Evolutionary conservation across 2,329 filamentous ascomycete genomes (phyloP), one percentile per base, ranked within the genome.

Genomic region (Rachicladosporium sp.): DNA sequence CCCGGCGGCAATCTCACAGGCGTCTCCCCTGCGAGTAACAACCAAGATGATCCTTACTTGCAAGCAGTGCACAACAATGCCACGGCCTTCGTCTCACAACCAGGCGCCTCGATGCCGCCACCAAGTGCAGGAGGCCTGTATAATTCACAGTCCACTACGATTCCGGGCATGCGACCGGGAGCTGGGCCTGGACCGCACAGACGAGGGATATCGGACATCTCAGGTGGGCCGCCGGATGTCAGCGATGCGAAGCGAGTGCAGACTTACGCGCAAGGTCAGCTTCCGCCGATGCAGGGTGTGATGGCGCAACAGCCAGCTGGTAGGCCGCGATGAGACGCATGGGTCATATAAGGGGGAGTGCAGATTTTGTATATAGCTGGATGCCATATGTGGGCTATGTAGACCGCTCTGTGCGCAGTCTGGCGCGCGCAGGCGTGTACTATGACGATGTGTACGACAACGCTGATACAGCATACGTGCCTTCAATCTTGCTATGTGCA

Each of bases 181-280:
- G 8, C 32, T 38, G 13, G 15, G 43, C 38, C 12, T 43, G 38
- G 21, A 46, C 44, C 61, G 37, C 71, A 76, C 46, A 65, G 75
- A 45, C 63, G 75, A 48, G 71, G 74, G 41, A 69, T 77, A n/a
- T 76, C 73, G 2, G 74, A 78, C 27, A 74, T 79, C 42, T 67
- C 71, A 2, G 69, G 73, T 34, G 68, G 68, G 1, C 62, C 68
- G 4, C 69, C 71, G 8, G 64, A 66, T 19, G 60, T 69, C 51
- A 67, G 65, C 37, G 67, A 73, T 46, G 59, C 67, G 4, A 79
- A 79, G 53, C 66, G 74, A 46, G 74, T 74, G 51, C 71, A 74
- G 41, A 68, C 78, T 61, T 78, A 72, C 48, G 59, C 57, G 40
- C 50, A 19, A 19, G 15, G 15, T 19, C 15, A 19, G 15, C 15